These are phyloP conservation scores for Tulasnella sp. DNA, from an alignment of 768 basidiomycete species.

Conservation along the genomic window DNA sequence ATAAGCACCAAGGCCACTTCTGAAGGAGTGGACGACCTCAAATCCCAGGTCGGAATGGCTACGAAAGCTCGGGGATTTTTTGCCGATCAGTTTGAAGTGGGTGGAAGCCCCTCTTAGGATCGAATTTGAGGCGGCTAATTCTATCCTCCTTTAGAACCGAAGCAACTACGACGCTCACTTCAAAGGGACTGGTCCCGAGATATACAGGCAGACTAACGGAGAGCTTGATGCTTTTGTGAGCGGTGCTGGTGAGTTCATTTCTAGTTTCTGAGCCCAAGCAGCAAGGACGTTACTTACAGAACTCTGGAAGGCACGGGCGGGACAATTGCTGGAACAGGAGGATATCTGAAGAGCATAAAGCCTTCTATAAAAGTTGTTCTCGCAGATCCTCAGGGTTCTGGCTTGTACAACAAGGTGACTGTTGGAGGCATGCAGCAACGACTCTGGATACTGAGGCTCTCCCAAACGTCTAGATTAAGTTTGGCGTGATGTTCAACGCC, in stretches of 20 bases:
- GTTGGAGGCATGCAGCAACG: background rate
- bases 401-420: slow-evolving; percentile 84
- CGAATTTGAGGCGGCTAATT: background rate
- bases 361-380: slow-evolving; percentile 65
- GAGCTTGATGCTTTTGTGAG: slow-evolving; percentile 77
- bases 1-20: slow-evolving; percentile 19
- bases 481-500: slow-evolving; percentile 92
- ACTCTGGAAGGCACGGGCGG: slow-evolving; percentile 79
- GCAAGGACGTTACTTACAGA: background rate
- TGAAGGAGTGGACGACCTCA: slow-evolving; percentile 36
- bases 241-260: slow-evolving; percentile 64
- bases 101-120: background rate
- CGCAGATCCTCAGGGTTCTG: slow-evolving; percentile 91
- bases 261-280: background rate
- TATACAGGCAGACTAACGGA: slow-evolving; percentile 89
- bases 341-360: slow-evolving; percentile 71
- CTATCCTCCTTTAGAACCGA: slow-evolving; percentile 52
- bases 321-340: slow-evolving; percentile 81
- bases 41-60: slow-evolving; percentile 24
- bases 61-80: slow-evolving; percentile 72
- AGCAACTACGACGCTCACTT: slow-evolving; percentile 90
- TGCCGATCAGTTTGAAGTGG: slow-evolving; percentile 90
- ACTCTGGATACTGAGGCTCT: background rate
- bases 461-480: slow-evolving; percentile 55
- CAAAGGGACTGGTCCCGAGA: slow-evolving; percentile 87